Conservation (phyloP, 495 filamentous ascomycete species). For the Geoglossum glabrum region DNA sequence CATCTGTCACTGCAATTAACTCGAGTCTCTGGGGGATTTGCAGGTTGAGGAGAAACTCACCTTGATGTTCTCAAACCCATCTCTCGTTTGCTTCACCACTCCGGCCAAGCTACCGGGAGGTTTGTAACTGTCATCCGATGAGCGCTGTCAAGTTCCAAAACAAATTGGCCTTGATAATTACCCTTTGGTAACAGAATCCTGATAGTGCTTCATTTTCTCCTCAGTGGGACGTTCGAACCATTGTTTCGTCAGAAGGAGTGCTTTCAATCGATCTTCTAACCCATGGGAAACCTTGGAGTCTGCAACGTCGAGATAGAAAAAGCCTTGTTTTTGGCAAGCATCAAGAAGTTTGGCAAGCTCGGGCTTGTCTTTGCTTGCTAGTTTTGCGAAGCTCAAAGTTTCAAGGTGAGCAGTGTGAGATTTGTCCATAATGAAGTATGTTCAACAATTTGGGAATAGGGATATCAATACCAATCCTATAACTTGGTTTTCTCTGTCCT, state of each 20-base stretch:
- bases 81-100: constrained; percentile 27
- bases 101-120: constrained; percentile 29
- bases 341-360: constrained; percentile 16
- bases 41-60: constrained; percentile 11
- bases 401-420: too few species aligned
- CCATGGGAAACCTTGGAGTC: constrained; percentile 19
- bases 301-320: constrained; percentile 35
- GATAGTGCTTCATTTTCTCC: constrained; percentile 19
- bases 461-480: too few species aligned
- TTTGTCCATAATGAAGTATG: too few species aligned
- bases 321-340: constrained; percentile 28
- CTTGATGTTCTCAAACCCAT: constrained; percentile 35
- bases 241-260: constrained; percentile 27
- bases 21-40: not conserved
- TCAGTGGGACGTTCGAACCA: constrained; percentile 30
- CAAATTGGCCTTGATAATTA: not conserved
- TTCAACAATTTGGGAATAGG: too few species aligned
- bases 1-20: constrained; percentile 8
- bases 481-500: too few species aligned
- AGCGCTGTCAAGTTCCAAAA: not conserved
- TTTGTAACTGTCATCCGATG: constrained; percentile 21
- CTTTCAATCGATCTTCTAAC: constrained; percentile 25
- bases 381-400: too few species aligned
- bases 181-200: constrained; percentile 4
- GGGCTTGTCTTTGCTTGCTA: constrained; percentile 9